Percentiles rank a stretch among this genome's conserved stretches.
These are phyloP conservation scores for Penicillium rolfsii DNA, from an alignment of 2,329 filamentous ascomycete genomes.

Conservation along the genomic window DNA sequence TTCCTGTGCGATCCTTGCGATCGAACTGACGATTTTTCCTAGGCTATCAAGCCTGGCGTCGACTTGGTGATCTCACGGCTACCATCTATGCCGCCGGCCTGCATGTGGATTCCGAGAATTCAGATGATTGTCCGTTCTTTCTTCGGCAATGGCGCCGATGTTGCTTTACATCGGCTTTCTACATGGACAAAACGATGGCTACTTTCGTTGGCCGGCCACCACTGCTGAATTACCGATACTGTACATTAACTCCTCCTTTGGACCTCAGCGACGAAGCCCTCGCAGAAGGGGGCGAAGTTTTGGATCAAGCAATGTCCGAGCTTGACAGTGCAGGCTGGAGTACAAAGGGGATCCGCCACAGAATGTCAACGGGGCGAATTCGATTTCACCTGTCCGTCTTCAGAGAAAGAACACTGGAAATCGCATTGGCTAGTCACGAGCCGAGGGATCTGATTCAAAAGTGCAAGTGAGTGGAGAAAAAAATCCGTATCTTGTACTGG, in stretches of 20 bases:
- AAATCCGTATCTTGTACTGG: not conserved
- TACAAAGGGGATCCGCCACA: conserved; percentile 20
- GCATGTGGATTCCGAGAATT: conserved; percentile 46
- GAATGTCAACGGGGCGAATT: conserved; percentile 30
- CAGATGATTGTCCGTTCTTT: conserved; percentile 41
- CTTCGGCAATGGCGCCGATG: conserved; percentile 46
- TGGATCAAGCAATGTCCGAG: conserved; percentile 31
- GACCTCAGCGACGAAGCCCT: conserved; percentile 38
- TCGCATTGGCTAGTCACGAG: conserved; percentile 34
- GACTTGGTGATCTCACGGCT: conserved; percentile 51
- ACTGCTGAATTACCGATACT: conserved; percentile 50
- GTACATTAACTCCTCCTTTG: conserved; percentile 43
- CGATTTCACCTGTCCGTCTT: conserved; percentile 35
- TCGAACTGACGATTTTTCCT: not conserved
- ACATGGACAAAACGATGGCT: conserved; percentile 53
- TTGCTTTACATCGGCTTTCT: conserved; percentile 50
- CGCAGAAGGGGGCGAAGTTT: conserved; percentile 29
- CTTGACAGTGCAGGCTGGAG: conserved; percentile 37
- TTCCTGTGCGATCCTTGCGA: conserved; percentile 4
- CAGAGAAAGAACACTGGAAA: conserved; percentile 38
- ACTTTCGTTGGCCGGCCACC: conserved; percentile 57
- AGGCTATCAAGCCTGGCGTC: conserved; percentile 55
- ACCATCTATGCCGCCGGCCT: conserved; percentile 54
- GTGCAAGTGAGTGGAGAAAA: conserved; percentile 29
- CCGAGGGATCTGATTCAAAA: conserved; percentile 31